Percentiles rank a stretch among this genome's conserved stretches.
These are phyloP conservation scores for Flagelloscypha sp. DNA, from an alignment of 768 basidiomycete species.

Conservation along the genomic window DNA sequence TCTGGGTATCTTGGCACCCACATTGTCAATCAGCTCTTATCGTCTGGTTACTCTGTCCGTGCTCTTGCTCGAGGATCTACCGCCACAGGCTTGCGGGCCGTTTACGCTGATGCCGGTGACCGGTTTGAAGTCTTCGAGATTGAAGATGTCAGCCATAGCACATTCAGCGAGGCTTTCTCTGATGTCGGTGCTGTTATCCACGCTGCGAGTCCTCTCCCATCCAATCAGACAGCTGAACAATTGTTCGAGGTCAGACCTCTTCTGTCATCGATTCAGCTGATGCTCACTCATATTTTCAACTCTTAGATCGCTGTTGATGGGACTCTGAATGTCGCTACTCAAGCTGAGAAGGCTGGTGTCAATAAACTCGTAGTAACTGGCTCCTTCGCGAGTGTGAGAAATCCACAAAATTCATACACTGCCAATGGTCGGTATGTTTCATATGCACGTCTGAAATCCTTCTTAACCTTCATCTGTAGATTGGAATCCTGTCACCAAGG, in stretches of 20 bases:
- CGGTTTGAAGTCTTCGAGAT: constrained; percentile 6
- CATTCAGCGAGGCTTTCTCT: constrained; percentile 34
- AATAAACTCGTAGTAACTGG: too few species aligned
- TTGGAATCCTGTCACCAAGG: constrained; percentile 9
- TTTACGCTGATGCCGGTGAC: constrained; percentile 5
- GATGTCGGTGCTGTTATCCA: constrained; percentile 32
- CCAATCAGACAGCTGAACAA: too few species aligned
- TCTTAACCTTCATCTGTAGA: constrained; percentile 2
- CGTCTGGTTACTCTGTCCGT: constrained; percentile 29
- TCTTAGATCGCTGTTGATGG: constrained; percentile 15
- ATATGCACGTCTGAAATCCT: not conserved
- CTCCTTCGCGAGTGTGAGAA: too few species aligned
- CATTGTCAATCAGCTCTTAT: constrained; percentile 25
- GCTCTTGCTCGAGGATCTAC: constrained; percentile 6
- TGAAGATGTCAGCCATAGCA: constrained; percentile 5
- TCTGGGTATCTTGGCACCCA: constrained; percentile 34
- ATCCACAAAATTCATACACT: constrained; percentile 4
- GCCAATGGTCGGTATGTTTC: constrained; percentile 7
- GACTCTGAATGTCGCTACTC: constrained; percentile 15
- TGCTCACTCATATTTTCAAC: not conserved
- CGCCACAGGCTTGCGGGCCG: not conserved
- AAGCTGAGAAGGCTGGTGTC: constrained; percentile 13
- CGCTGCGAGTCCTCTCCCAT: constrained; percentile 18
- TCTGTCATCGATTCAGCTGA: too few species aligned
- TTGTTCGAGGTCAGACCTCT: too few species aligned